These are phyloP conservation scores for Dioscorea dumetorum DNA, from an alignment of 106 monocot genomes.

Conservation along the genomic window DNA sequence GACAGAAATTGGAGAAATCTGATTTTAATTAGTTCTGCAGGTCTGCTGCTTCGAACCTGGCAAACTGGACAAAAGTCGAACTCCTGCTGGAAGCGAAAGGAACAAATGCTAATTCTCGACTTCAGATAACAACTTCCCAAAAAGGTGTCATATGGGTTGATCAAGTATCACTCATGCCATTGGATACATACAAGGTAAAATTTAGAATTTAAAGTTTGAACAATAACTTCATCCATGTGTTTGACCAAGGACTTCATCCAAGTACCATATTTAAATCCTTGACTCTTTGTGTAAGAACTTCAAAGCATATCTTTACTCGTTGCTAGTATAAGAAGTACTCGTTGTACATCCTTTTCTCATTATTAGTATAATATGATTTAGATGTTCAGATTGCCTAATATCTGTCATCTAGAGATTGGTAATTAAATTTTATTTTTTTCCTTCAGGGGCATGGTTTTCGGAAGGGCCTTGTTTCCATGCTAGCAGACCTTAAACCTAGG, in stretches of 20 bases:
- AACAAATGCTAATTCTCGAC: constrained; percentile 56
- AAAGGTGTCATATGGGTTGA: constrained; percentile 81
- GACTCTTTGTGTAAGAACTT: not conserved
- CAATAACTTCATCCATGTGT: too few relatives aligned
- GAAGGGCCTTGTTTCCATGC: constrained; percentile 77
- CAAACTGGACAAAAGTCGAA: constrained; percentile 71
- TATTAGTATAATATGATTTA: too few relatives aligned
- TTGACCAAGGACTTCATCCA: too few relatives aligned
- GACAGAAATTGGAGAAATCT: not conserved
- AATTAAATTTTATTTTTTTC: not conserved
- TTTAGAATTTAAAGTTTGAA: too few relatives aligned
- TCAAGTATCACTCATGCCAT: constrained; percentile 82
- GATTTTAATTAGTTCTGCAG: constrained; percentile 22
- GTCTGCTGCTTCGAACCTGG: constrained; percentile 20
- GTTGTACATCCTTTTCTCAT: too few relatives aligned
- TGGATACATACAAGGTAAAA: constrained; percentile 80
- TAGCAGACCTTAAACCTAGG: constrained; percentile 64
- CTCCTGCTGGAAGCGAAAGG: constrained; percentile 42
- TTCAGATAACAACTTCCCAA: constrained; percentile 67
- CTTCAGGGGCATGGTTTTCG: constrained; percentile 87
- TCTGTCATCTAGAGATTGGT: not conserved
- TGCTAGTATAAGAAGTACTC: too few relatives aligned
- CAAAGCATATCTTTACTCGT: not conserved
- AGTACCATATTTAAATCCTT: too few relatives aligned
- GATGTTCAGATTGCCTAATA: too few relatives aligned